Conservation (phyloP, 495 filamentous ascomycete genomes). For the Penicillium herquei region DNA sequence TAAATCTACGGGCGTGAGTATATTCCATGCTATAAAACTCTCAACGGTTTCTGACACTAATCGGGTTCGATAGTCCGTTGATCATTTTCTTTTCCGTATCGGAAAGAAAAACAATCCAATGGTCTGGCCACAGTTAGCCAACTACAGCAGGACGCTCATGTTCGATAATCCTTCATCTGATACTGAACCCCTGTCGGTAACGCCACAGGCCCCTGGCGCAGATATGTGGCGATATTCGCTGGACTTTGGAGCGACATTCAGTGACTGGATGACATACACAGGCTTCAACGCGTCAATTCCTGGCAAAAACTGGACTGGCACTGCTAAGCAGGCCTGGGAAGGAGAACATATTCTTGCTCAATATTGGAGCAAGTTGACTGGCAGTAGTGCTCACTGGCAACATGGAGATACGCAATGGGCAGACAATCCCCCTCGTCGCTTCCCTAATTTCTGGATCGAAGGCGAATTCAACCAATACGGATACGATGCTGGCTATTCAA, state of each 20-base stretch:
- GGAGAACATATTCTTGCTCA: slow-evolving; percentile 66
- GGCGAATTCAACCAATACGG: slow-evolving; percentile 68
- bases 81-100: slow-evolving; percentile 57
- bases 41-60: slow-evolving; percentile 2
- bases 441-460: slow-evolving; percentile 63
- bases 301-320: slow-evolving; percentile 56
- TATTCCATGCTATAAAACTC: background rate
- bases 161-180: slow-evolving; percentile 32
- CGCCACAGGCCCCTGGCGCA: slow-evolving; percentile 62
- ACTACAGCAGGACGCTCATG: slow-evolving; percentile 36
- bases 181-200: slow-evolving; percentile 46
- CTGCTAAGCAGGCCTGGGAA: slow-evolving; percentile 58
- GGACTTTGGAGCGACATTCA: slow-evolving; percentile 61
- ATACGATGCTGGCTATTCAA: slow-evolving; percentile 60
- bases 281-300: slow-evolving; percentile 46
- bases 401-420: slow-evolving; percentile 54
- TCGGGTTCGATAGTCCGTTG: slow-evolving; percentile 44
- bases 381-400: slow-evolving; percentile 63
- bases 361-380: slow-evolving; percentile 64
- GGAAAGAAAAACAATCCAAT: slow-evolving; percentile 59
- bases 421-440: slow-evolving; percentile 39
- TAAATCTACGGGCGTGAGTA: slow-evolving; percentile 35
- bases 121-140: slow-evolving; percentile 54
- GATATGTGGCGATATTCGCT: slow-evolving; percentile 62
- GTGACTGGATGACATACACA: slow-evolving; percentile 55